These are phyloP conservation scores for Xanthoconium separans DNA, from an alignment of 1,284 basidiomycete species.

Conservation along the genomic window DNA sequence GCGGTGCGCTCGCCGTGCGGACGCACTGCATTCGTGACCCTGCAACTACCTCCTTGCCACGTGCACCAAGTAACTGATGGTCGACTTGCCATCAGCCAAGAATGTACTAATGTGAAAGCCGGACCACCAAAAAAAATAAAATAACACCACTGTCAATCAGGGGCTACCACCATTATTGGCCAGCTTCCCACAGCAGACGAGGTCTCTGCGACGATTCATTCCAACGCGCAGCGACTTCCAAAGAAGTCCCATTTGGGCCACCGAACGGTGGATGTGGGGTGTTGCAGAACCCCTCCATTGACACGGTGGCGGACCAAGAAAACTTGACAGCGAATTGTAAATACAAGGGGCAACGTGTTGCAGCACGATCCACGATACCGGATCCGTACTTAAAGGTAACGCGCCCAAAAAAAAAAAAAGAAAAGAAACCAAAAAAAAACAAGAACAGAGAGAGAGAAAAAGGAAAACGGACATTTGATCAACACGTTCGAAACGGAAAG, in stretches of 20 bases:
- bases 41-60: conserved; percentile 15
- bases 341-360: conserved; percentile 9
- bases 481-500: conserved; percentile 11
- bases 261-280: conserved; percentile 10
- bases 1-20: conserved; percentile 28
- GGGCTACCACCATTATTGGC: conserved; percentile 1
- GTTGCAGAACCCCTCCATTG: conserved; percentile 1
- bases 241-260: conserved; percentile 7
- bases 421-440: not conserved
- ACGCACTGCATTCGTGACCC: conserved; percentile 26
- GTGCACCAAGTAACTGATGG: conserved; percentile 4
- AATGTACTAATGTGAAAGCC: not conserved
- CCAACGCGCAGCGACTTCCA: not conserved
- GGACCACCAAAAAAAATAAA: not conserved
- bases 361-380: not conserved
- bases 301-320: conserved; percentile 11
- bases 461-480: not conserved
- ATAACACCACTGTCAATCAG: conserved; percentile 15
- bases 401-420: not conserved
- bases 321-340: conserved; percentile 18
- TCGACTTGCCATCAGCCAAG: not conserved
- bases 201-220: not conserved
- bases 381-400: not conserved
- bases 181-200: not conserved
- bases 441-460: not conserved